Base-by-base conservation (phyloP, 345 rosid genomes). In the Hibiscus mutabilis region DNA sequence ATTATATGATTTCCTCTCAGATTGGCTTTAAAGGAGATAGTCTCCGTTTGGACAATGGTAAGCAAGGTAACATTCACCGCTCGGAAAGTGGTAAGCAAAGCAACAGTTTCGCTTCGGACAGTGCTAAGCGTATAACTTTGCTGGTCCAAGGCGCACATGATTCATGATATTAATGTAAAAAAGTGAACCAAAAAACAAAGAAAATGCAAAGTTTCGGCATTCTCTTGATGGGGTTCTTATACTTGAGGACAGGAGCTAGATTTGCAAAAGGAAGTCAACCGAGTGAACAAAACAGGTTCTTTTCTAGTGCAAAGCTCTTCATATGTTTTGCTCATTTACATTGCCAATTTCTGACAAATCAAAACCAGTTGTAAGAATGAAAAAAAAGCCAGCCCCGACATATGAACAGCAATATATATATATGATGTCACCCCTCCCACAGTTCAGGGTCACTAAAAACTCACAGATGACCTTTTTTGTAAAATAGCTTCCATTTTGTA, bases 21-120 rank as follows among this genome's bases (percentile, higher is more conserved):
- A 83, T 87, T 78, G 97, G 89, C 80, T 86, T 80, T 66, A 95
- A 90, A 84, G 98, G 95, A 76, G 97, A 90, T n/a, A 83, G 66
- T 76, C 84, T 89, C 75, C 95, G 92, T n/a, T n/a, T n/a, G 25
- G 74, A n/a, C n/a, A n/a, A n/a, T n/a, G n/a, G n/a, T n/a, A n/a
- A n/a, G n/a, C n/a, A n/a, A n/a, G n/a, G n/a, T n/a, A n/a, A n/a
- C n/a, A n/a, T n/a, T n/a, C n/a, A n/a, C n/a, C n/a, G n/a, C n/a
- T n/a, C n/a, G n/a, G n/a, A n/a, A n/a, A n/a, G n/a, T n/a, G n/a
- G n/a, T n/a, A n/a, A n/a, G n/a, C n/a, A n/a, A n/a, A n/a, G n/a
- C n/a, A n/a, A n/a, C n/a, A n/a, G n/a, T n/a, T n/a, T n/a, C n/a
- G n/a, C n/a, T n/a, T n/a, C 89, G 76, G 98, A 93, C 82, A 89